A percentile compares a stretch with the other conserved stretches of the same genome.
Evolutionary conservation across 176 grass and related monocot species (phyloP).

Genomic region (Eragrostis nindensis): DNA sequence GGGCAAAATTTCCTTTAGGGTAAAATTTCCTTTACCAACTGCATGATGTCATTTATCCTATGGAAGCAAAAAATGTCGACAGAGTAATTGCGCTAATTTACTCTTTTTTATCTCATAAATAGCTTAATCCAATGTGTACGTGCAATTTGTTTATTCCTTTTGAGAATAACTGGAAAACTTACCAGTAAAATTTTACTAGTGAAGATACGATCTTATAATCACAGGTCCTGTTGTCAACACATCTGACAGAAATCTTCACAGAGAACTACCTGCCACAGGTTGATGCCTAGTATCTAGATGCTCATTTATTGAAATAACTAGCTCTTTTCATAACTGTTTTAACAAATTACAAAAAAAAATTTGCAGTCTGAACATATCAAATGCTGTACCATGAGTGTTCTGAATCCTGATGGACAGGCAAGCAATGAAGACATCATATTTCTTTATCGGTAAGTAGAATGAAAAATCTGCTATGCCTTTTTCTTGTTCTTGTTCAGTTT

Average conservation of each 20-base stretch:
- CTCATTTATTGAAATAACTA: conserved; percentile 29
- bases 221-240: conserved; percentile 94
- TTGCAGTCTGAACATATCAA: conserved; percentile 92
- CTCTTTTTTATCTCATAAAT: conserved; percentile 11
- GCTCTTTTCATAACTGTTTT: background rate
- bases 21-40: background rate
- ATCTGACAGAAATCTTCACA: conserved; percentile 86
- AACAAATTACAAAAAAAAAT: conserved; percentile 15
- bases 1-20: too few species aligned
- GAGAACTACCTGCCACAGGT: conserved; percentile 84
- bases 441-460: conserved; percentile 69
- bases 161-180: conserved; percentile 4
- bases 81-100: background rate
- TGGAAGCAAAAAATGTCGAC: background rate
- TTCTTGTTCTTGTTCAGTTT: conserved; percentile 1
- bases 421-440: conserved; percentile 79
- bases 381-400: conserved; percentile 86
- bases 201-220: conserved; percentile 36
- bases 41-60: background rate
- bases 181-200: conserved; percentile 12
- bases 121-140: conserved; percentile 18
- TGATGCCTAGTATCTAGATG: conserved; percentile 32
- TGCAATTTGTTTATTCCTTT: conserved; percentile 25
- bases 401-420: conserved; percentile 75
- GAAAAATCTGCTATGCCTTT: conserved; percentile 28